phyloP scores from a whole-genome alignment of 1,284 basidiomycete species.

The Neonothopanus nambi region DNA sequence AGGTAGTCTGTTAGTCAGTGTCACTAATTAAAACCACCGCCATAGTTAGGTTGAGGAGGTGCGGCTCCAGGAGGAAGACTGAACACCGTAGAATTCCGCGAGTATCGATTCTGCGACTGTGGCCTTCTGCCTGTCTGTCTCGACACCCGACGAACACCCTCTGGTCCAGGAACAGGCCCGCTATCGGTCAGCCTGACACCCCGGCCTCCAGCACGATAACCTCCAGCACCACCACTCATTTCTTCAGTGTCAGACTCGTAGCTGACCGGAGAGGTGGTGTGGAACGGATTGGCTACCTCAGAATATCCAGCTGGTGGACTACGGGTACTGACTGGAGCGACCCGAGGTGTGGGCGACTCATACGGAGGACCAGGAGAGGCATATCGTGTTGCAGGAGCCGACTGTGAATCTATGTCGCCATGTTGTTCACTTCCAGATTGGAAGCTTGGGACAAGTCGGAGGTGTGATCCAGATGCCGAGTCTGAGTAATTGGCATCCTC shows the following conservation, averaged over 20 bases:
- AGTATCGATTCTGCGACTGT: conserved; percentile 73
- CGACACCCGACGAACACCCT: conserved; percentile 73
- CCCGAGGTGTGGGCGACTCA: conserved; percentile 3
- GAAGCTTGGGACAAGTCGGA: conserved; percentile 56
- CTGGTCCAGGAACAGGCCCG: conserved; percentile 76
- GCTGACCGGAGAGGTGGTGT: conserved; percentile 17
- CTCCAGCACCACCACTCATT: neutral
- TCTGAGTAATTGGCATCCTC: conserved; percentile 62
- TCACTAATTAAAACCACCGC: conserved; percentile 19
- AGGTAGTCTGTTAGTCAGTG: conserved; percentile 17
- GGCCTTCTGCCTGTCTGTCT: conserved; percentile 53
- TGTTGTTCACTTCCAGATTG: conserved; percentile 37
- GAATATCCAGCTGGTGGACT: conserved; percentile 7
- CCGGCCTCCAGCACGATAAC: conserved; percentile 29
- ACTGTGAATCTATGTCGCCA: conserved; percentile 37
- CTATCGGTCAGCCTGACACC: conserved; percentile 78
- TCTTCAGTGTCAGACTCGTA: conserved; percentile 9
- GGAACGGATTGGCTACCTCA: conserved; percentile 16
- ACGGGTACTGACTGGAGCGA: neutral
- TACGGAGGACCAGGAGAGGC: conserved; percentile 26
- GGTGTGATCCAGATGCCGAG: conserved; percentile 56
- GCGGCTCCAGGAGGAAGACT: conserved; percentile 75
- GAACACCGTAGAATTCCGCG: conserved; percentile 53
- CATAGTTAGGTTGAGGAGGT: conserved; percentile 50
- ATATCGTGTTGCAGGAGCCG: conserved; percentile 11